Conservation (phyloP, 768 basidiomycete genomes). For the Phaeolepiota aurea region DNA sequence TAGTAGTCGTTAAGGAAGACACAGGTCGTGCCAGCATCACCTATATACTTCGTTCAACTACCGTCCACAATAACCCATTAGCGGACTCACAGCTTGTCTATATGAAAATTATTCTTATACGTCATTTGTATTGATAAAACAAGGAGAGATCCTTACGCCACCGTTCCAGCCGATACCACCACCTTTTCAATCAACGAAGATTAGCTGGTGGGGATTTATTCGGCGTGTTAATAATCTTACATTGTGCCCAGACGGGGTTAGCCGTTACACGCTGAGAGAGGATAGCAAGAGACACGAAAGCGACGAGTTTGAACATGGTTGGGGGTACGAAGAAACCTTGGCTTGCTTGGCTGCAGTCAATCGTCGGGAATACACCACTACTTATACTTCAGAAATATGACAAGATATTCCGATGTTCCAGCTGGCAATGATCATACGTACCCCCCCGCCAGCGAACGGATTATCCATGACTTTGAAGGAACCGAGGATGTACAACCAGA, state of each 20-base stretch:
- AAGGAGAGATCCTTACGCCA: slow-evolving; percentile 10
- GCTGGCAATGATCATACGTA: not conserved
- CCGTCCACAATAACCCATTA: not conserved
- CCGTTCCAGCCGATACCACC: slow-evolving; percentile 20
- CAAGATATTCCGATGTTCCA: slow-evolving; percentile 7
- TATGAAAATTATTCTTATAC: not conserved
- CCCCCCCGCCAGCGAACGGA: not conserved
- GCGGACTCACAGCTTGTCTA: slow-evolving; percentile 13
- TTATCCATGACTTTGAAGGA: not conserved
- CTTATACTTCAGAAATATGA: not conserved
- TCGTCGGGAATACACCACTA: not conserved
- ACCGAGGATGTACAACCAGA: too few species aligned
- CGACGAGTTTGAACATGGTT: slow-evolving; percentile 12
- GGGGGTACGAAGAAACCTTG: too few species aligned
- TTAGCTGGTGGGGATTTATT: not conserved
- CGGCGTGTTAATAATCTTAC: slow-evolving; percentile 10
- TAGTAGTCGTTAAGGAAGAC: slow-evolving; percentile 20
- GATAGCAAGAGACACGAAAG: slow-evolving; percentile 10
- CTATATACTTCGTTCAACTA: slow-evolving; percentile 6
- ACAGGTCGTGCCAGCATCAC: slow-evolving; percentile 21
- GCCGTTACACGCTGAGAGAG: slow-evolving; percentile 8
- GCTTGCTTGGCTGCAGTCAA: not conserved
- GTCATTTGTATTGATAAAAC: not conserved
- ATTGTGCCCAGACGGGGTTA: slow-evolving; percentile 25
- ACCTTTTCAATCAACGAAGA: slow-evolving; percentile 11